Percentiles rank a stretch among this genome's conserved stretches.
phyloP scores from a whole-genome alignment of 495 filamentous ascomycete genomes.

The Amorphotheca resinae region DNA sequence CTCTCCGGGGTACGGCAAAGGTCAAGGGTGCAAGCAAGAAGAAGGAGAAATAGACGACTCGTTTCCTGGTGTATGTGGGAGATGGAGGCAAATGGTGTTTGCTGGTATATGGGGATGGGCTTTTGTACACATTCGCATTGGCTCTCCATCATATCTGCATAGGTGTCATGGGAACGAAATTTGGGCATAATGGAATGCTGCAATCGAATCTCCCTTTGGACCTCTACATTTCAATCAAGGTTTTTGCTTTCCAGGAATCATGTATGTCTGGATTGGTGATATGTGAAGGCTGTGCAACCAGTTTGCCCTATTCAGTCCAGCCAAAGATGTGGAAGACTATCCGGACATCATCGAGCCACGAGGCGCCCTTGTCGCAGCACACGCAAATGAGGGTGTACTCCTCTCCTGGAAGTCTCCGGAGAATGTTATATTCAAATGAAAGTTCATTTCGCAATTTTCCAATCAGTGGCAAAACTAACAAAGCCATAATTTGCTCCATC shows the following conservation, averaged over 20 bases:
- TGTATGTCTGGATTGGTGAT: background rate
- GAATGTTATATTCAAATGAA: no score
- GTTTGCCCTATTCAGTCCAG: no score
- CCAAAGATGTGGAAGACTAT: no score
- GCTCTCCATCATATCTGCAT: constrained; percentile 13
- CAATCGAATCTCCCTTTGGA: background rate
- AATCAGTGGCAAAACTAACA: no score
- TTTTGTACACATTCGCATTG: constrained; percentile 19
- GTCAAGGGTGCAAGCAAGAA: constrained; percentile 73
- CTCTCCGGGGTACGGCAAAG: constrained; percentile 92
- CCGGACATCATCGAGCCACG: no score
- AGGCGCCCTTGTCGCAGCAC: no score
- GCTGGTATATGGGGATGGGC: constrained; percentile 7
- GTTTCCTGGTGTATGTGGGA: constrained; percentile 10
- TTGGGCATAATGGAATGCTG: constrained; percentile 12
- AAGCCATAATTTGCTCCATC: no score
- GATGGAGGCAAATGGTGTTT: constrained; percentile 15
- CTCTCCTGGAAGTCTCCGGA: no score
- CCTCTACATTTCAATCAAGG: constrained; percentile 2
- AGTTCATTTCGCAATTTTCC: no score
- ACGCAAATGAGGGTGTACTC: no score
- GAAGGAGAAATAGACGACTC: constrained; percentile 37
- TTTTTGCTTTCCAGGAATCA: background rate
- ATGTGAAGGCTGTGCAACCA: background rate
- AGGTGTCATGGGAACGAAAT: constrained; percentile 3